Conservation (phyloP, 202 grass and related monocot genomes). For the Schoenoplectus triqueter region DNA sequence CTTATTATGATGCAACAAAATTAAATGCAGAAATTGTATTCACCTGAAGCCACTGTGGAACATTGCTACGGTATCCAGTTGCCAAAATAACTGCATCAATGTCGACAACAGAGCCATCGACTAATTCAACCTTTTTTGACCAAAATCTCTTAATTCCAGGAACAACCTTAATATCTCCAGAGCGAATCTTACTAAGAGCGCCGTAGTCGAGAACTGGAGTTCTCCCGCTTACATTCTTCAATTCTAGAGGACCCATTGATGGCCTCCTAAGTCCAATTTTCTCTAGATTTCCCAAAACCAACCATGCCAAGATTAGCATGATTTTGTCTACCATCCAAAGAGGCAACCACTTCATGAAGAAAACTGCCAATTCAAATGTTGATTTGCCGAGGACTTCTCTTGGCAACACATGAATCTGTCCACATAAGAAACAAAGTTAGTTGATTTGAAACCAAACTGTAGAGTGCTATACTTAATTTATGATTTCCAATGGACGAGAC, state of each 20-base stretch:
- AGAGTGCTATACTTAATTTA: neutral
- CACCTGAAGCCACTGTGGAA: conserved; percentile 83
- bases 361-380: conserved; percentile 72
- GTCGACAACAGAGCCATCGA: conserved; percentile 49
- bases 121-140: conserved; percentile 51
- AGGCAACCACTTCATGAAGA: conserved; percentile 74
- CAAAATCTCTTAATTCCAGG: conserved; percentile 49
- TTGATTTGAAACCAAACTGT: conserved; percentile 15
- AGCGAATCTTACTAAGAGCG: conserved; percentile 50
- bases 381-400: conserved; percentile 73
- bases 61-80: conserved; percentile 80
- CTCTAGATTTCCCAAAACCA: conserved; percentile 62
- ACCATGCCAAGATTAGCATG: conserved; percentile 68
- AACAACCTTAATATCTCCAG: conserved; percentile 63
- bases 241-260: conserved; percentile 55
- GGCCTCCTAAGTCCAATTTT: conserved; percentile 63
- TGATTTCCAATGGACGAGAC: neutral
- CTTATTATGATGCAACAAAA: conserved; percentile 6
- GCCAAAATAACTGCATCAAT: conserved; percentile 76
- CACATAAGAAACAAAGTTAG: neutral
- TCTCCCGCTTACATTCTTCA: conserved; percentile 65
- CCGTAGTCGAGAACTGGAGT: conserved; percentile 78
- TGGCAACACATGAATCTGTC: conserved; percentile 64
- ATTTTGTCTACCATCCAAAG: conserved; percentile 80
- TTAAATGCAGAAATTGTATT: neutral